These are phyloP conservation scores for Hapsidospora chrysogenum DNA, from an alignment of 495 filamentous ascomycete species.

Conservation along the genomic window DNA sequence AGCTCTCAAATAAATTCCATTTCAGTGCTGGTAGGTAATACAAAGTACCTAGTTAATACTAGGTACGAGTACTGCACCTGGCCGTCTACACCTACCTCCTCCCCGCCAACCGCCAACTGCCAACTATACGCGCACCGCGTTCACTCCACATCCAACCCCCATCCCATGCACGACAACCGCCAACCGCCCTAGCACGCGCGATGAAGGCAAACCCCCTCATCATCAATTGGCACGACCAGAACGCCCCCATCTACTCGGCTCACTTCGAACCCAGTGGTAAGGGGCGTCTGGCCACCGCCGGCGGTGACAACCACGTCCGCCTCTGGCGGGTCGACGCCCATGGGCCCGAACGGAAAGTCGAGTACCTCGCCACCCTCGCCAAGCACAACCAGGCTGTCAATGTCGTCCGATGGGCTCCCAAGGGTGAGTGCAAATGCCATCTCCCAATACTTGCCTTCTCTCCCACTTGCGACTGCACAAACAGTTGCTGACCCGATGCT, in stretches of 20 bases:
- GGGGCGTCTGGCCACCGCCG: constrained; percentile 80
- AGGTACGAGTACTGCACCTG: too few species aligned
- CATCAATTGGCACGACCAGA: constrained; percentile 92
- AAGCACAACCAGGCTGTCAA: constrained; percentile 98
- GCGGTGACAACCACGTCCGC: constrained; percentile 93
- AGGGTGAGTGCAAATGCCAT: constrained; percentile 36
- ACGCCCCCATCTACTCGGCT: constrained; percentile 84
- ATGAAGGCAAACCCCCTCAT: constrained; percentile 89
- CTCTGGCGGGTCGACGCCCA: constrained; percentile 82
- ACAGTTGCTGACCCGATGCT: constrained; percentile 14
- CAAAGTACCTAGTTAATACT: too few species aligned
- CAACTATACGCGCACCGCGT: background rate
- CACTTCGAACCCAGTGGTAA: constrained; percentile 93
- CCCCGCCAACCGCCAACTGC: too few species aligned
- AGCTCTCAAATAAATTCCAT: too few species aligned
- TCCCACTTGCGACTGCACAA: background rate
- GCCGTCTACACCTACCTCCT: too few species aligned
- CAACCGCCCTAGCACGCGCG: constrained; percentile 1
- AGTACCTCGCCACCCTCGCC: constrained; percentile 75
- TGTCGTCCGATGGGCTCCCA: constrained; percentile 88
- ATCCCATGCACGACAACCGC: too few species aligned
- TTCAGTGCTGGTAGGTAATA: too few species aligned
- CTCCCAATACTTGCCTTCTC: background rate
- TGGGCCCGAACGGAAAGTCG: constrained; percentile 75
- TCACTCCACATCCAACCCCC: too few species aligned